Base-by-base conservation (phyloP, 2,329 filamentous ascomycete genomes). In the Aspergillus floridensis region DNA sequence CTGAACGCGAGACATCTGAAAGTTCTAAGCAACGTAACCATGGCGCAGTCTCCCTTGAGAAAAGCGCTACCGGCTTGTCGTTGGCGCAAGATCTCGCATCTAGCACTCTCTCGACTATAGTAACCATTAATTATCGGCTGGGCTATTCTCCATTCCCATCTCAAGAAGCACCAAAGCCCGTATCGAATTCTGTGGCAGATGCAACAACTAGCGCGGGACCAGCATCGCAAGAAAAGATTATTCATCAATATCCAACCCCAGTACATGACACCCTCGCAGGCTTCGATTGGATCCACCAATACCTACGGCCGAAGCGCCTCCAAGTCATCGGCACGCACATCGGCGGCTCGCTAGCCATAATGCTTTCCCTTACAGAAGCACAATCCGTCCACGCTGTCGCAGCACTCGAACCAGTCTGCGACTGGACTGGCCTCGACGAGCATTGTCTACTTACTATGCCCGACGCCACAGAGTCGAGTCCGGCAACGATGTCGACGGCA, bases 311-410 rank as follows among this genome's bases (percentile, higher is more conserved):
- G 6, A 44, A 60, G 4, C 62, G 69, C 11, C 53, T 77, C 5
- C 66, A 66, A 26, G 59, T 77, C 26, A 66, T 71, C 60, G 76
- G 76, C 19, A 70, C 65, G 1, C 72, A 76, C 56, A 65, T 77
- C 26, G 76, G 76, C 24, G 78, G 77, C 19, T 78, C 76, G 0
- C 59, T 80, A 53, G 76, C 77, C 4, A 60, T 77, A 2, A 78
- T 77, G 74, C 70, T 80, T 11, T 72, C 77, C 0, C 68, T 80
- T 19, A 80, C 76, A 10, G 76, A 78, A 63, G 65, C 74, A 1
- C 65, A 66, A 52, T 68, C 64, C 10, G 60, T 78, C 21, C 63
- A 66, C 31, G 72, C 73, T 10, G 66, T 76, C 41, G 72, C 74
- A 4, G 70, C 72, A 0, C 24, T 71, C 7, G 70, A 75, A 14